phyloP scores from a whole-genome alignment of 2,329 filamentous ascomycete genomes.

The Neocucurbitaria cava region DNA sequence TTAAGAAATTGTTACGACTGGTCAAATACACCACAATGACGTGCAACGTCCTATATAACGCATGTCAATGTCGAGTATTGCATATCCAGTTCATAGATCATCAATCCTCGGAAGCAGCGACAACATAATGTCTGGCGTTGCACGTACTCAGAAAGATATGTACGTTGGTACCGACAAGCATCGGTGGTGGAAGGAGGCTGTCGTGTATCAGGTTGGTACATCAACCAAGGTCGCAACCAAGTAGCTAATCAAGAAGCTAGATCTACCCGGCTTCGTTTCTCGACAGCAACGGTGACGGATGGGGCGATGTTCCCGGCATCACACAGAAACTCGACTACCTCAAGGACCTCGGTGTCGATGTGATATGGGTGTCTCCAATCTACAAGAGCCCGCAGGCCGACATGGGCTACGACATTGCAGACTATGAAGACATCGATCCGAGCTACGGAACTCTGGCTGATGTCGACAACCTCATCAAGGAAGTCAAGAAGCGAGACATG shows the following conservation, averaged over 20 bases:
- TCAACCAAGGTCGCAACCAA: not conserved
- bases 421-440: slow-evolving; percentile 50
- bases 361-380: slow-evolving; percentile 51
- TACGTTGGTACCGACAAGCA: slow-evolving; percentile 45
- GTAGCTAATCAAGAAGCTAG: slow-evolving; percentile 23
- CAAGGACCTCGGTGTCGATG: slow-evolving; percentile 54
- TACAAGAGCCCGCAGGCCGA: slow-evolving; percentile 56
- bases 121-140: slow-evolving; percentile 6
- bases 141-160: slow-evolving; percentile 25
- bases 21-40: slow-evolving; percentile 9
- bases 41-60: slow-evolving; percentile 1
- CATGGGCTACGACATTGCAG: slow-evolving; percentile 52
- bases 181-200: slow-evolving; percentile 67
- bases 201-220: slow-evolving; percentile 59
- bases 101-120: not conserved
- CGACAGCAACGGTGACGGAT: slow-evolving; percentile 63
- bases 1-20: slow-evolving; percentile 1
- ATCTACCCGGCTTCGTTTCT: slow-evolving; percentile 68
- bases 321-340: slow-evolving; percentile 64
- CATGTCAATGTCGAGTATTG: not conserved
- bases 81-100: not conserved
- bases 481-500: slow-evolving; percentile 46
- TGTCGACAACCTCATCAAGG: slow-evolving; percentile 48
- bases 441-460: slow-evolving; percentile 49
- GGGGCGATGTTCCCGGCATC: slow-evolving; percentile 64